Base-by-base conservation (phyloP, 805 yeast species). In the Jamesozyma jinghongensis region DNA sequence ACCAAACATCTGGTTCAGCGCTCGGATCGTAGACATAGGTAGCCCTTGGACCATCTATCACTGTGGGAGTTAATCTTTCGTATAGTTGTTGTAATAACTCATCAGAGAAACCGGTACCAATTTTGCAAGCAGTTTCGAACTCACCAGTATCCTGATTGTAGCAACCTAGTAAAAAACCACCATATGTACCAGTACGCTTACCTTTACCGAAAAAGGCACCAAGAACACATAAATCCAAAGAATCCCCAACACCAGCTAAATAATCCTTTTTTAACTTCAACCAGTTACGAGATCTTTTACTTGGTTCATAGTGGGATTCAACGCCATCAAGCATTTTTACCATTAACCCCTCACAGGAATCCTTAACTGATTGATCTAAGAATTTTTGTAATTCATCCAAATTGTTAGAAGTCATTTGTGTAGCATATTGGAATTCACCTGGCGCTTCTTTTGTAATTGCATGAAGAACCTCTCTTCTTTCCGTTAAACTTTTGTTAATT, bases 51-150 rank as follows among this genome's bases (percentile, higher is more conserved):
- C 59, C 65, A 0, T 65, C 54, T 12, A 77, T 72, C 40, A 78
- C 92, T 0, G 86, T 77, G 3, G 85, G 80, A 32, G 79, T 75
- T 43, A 92, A 69, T 37, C 68, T 68, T 19, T 71, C 73, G 52
- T 79, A 69, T 26, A 92, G 59, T 20, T 63, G 63, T 28, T 75
- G 76, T 42, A 92, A 69, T 54, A 79, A 73, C 48, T 81, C 97
- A 49, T 92, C 98, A 32, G 87, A 76, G 56, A 92, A 92, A 0
- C 98, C 98, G 0, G 98, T 92, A 36, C 98, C 98, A 41, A 94
- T 88, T 60, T 92, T 92, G 66, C 98, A 92, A 32, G 94, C 81
- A 0, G 97, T 84, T 61, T 92, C 97, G 58, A 75, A 86, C 54
- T 88, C 97, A 18, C 94, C 97, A 0, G 86, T 75, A 43, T 90